Percentiles rank a stretch among this genome's conserved stretches.
These are phyloP conservation scores for Prinsepia uniflora DNA, from an alignment of 306 rosid species.

Conservation along the genomic window DNA sequence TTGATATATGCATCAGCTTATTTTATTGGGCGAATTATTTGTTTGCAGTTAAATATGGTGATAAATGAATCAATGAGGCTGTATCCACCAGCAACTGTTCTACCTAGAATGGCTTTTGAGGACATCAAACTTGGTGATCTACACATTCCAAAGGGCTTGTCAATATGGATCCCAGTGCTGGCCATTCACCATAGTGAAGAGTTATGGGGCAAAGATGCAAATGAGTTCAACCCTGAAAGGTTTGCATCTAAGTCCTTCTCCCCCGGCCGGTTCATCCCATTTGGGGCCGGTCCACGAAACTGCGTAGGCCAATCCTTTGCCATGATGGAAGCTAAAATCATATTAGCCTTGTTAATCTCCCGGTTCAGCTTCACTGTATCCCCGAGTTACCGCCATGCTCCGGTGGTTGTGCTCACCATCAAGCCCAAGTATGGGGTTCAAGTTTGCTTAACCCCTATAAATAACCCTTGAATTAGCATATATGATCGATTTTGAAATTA, in stretches of 20 bases:
- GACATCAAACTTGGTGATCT: slow-evolving; percentile 79
- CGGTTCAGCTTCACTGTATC: slow-evolving; percentile 64
- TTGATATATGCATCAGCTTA: no score
- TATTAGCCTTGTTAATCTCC: slow-evolving; percentile 76
- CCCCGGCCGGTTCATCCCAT: slow-evolving; percentile 78
- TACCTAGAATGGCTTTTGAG: slow-evolving; percentile 88
- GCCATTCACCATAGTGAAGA: slow-evolving; percentile 93
- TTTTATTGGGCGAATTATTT: background rate
- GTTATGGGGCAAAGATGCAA: slow-evolving; percentile 89
- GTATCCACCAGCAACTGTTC: slow-evolving; percentile 89
- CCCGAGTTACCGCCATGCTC: slow-evolving; percentile 77
- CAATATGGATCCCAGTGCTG: slow-evolving; percentile 91
- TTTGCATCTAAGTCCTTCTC: slow-evolving; percentile 64
- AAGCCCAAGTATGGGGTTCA: slow-evolving; percentile 94
- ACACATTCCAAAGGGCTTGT: slow-evolving; percentile 80
- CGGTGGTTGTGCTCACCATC: slow-evolving; percentile 77
- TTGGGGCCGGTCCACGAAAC: slow-evolving; percentile 81
- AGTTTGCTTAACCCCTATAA: slow-evolving; percentile 68
- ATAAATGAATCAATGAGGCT: slow-evolving; percentile 89
- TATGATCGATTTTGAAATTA: slow-evolving; percentile 4
- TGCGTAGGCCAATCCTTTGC: slow-evolving; percentile 92
- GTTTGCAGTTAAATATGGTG: slow-evolving; percentile 77
- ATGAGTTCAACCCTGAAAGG: slow-evolving; percentile 83
- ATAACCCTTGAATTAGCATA: slow-evolving; percentile 11
- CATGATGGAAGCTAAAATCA: slow-evolving; percentile 88